Evolutionary conservation across 768 basidiomycete genomes (phyloP).

Genomic region (Agaricus bisporus): DNA sequence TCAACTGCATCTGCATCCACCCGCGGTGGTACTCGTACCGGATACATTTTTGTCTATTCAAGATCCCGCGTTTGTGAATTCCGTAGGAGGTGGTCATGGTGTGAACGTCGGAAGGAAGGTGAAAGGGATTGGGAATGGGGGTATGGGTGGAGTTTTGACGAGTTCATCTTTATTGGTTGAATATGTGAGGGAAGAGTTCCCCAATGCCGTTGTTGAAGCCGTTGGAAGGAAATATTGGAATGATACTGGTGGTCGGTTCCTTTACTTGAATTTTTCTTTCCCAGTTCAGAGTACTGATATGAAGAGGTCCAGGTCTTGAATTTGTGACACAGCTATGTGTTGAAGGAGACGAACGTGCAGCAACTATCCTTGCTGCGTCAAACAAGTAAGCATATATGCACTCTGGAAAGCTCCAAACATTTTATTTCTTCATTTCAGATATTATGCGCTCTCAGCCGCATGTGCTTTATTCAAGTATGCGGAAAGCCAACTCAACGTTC

Average conservation of each 20-base stretch:
- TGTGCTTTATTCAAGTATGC: slow-evolving; percentile 86
- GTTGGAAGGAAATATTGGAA: slow-evolving; percentile 84
- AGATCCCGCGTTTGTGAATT: slow-evolving; percentile 38
- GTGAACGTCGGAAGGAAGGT: not conserved
- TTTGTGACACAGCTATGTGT: slow-evolving; percentile 74
- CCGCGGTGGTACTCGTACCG: slow-evolving; percentile 69
- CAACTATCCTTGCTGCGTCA: slow-evolving; percentile 68
- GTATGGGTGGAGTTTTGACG: slow-evolving; percentile 13
- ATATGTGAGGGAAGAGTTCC: slow-evolving; percentile 70
- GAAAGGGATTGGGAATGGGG: slow-evolving; percentile 28
- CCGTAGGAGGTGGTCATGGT: slow-evolving; percentile 18
- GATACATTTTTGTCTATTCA: slow-evolving; percentile 67
- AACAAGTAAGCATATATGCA: slow-evolving; percentile 58
- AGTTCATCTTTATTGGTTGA: slow-evolving; percentile 60
- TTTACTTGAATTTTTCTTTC: not conserved
- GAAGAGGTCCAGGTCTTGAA: slow-evolving; percentile 51
- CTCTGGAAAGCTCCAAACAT: slow-evolving; percentile 3
- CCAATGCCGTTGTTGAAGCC: slow-evolving; percentile 58
- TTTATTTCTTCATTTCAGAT: slow-evolving; percentile 37
- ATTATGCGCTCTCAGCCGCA: slow-evolving; percentile 81
- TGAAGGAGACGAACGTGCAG: slow-evolving; percentile 77
- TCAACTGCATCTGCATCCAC: slow-evolving; percentile 75
- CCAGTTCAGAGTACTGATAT: slow-evolving; percentile 1
- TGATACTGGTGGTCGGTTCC: slow-evolving; percentile 57
- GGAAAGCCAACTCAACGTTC: slow-evolving; percentile 61